Evolutionary conservation across 805 yeast species (phyloP), one percentile per base, ranked within the genome.

Genomic region (Suhomyces xylopsoci): DNA sequence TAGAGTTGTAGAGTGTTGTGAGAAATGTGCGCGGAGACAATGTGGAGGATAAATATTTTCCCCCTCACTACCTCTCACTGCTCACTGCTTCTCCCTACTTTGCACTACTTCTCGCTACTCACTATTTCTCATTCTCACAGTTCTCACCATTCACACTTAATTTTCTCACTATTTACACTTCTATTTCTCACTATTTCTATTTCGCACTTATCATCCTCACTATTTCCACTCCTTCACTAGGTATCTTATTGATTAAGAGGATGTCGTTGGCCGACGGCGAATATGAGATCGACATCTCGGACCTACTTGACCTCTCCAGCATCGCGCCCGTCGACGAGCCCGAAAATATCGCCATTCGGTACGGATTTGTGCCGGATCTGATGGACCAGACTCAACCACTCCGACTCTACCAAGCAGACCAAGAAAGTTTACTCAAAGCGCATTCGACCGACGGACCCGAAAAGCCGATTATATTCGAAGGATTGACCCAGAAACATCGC

Each of bases 181-280:
- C 26, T 24, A 24, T 24, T 24, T 24, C 22, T 20, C 22, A 20
- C 34, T 30, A 12, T 14, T 10, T 10, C 14, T 9, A n/a, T n/a
- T n/a, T n/a, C 7, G 2, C 10, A 30, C n/a, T 5, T 5, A 2
- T 12, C 34, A 10, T 25, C 8, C 28, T 25, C 10, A 2, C 49
- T 22, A 22, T 20, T 20, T n/a, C n/a, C n/a, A n/a, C n/a, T n/a
- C n/a, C n/a, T n/a, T n/a, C n/a, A n/a, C n/a, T n/a, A n/a, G n/a
- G n/a, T n/a, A n/a, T n/a, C n/a, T n/a, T n/a, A n/a, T n/a, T 20
- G 22, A 20, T 20, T 20, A 20, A n/a, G n/a, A n/a, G n/a, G n/a
- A 20, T 69, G 74, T 58, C 62, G n/a, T 54, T 70, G 38, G 64
- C 73, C 15, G 78, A 75, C 59, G 80, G 80, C 15, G 80, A 75